These are phyloP conservation scores for Carex cristatella DNA, from an alignment of 176 grass and related monocot genomes.

Conservation along the genomic window DNA sequence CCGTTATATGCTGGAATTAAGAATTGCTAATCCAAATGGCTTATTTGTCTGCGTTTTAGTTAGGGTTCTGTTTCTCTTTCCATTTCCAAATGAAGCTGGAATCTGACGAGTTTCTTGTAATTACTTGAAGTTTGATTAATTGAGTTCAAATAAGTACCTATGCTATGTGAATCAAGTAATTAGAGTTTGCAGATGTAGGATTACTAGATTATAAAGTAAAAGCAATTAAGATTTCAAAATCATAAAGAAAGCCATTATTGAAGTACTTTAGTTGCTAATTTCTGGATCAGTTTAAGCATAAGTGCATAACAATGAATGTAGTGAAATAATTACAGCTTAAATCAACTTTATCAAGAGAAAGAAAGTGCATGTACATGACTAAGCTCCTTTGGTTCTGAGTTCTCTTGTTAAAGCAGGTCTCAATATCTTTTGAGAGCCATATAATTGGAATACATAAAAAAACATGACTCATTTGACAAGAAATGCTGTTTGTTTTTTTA, in stretches of 20 bases:
- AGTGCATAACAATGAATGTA: not conserved
- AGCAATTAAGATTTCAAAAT: not conserved
- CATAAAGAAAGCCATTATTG: not conserved
- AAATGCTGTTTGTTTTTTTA: not conserved
- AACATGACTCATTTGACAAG: not conserved
- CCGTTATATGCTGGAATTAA: not conserved
- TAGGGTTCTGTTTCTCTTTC: not conserved
- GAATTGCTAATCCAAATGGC: not conserved
- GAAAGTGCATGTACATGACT: not conserved
- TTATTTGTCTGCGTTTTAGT: not conserved
- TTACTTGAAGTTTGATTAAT: not conserved
- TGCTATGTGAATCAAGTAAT: not conserved
- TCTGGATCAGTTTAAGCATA: not conserved
- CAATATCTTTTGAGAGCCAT: not conserved
- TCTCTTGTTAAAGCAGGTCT: conserved; percentile 13
- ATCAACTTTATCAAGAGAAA: too few species aligned
- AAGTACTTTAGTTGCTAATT: not conserved
- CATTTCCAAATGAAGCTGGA: not conserved
- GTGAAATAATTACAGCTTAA: too few species aligned
- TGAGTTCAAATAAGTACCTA: too few species aligned
- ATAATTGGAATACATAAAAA: not conserved
- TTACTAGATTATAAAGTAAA: not conserved
- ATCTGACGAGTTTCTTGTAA: not conserved
- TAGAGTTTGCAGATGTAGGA: not conserved
- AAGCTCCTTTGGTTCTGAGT: conserved; percentile 1